These are phyloP conservation scores for Plasmodium vivax DNA, from an alignment of 169 alveolate species.

Conservation along the genomic window DNA sequence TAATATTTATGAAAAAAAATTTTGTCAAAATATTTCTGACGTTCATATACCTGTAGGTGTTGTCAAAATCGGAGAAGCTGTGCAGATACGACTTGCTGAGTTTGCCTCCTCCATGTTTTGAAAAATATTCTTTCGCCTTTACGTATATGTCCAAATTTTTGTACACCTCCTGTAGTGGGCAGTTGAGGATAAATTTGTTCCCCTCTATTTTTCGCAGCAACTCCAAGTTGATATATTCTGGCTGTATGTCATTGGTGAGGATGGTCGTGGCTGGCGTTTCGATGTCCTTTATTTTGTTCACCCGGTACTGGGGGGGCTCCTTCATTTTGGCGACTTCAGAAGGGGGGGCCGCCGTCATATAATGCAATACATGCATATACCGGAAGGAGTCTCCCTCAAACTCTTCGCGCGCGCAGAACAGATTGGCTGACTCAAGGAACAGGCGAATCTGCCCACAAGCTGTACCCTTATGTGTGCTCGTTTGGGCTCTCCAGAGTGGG, in stretches of 20 bases:
- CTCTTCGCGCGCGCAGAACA: background rate
- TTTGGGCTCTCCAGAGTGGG: background rate
- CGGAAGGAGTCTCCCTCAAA: background rate
- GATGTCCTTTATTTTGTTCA: slow-evolving; percentile 24
- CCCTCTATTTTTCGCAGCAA: slow-evolving; percentile 36
- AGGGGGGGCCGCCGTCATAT: background rate
- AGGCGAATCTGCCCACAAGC: background rate
- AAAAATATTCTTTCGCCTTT: slow-evolving; percentile 63
- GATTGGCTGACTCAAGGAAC: background rate
- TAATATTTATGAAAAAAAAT: slow-evolving; percentile 22
- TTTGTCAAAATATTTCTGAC: slow-evolving; percentile 46
- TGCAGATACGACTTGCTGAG: background rate
- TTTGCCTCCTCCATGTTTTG: background rate
- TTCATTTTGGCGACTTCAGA: background rate
- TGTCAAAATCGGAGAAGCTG: slow-evolving; percentile 38
- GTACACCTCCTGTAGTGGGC: slow-evolving; percentile 57
- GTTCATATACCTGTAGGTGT: slow-evolving; percentile 60
- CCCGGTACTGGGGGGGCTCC: background rate
- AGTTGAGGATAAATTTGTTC: slow-evolving; percentile 16
- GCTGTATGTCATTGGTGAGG: slow-evolving; percentile 47
- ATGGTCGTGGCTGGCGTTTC: slow-evolving; percentile 71
- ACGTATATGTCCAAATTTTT: slow-evolving; percentile 35
- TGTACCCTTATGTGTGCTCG: background rate
- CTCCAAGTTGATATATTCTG: slow-evolving; percentile 50
- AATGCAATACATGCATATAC: background rate